Base-by-base conservation (phyloP, 148 eudicot species). In the Amaranthus palmeri region DNA sequence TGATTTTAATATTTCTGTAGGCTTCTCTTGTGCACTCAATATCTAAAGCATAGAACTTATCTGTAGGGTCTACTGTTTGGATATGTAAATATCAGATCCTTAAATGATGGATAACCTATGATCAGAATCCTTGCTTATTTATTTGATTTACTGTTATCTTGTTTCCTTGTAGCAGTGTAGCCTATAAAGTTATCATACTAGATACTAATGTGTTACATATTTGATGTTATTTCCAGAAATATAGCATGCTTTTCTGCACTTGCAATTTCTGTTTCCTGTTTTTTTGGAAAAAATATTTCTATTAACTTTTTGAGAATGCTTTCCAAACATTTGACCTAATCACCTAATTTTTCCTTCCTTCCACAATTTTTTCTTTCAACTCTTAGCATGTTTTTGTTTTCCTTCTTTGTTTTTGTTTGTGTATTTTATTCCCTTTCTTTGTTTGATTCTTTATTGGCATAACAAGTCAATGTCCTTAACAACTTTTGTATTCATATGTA, bases 401-500 rank as follows among this genome's bases (percentile, higher is more conserved):
- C 36, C 36, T 25, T 25, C 36, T 0, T 25, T 25, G 36, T 25
- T 25, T 25, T 25, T 25, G 36, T 25, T 25, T 25, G 36, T 25
- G 36, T 25, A 25, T 25, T 25, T 25, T 25, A 25, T 52, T 10
- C 8, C 10, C 47, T 54, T 7, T 70, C 17, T 40, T n/a, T n/a
- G 9, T 44, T 8, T 54, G 14, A 6, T 48, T 50, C 61, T n/a
- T 13, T 13, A 17, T 65, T 40, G 53, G 17, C 13, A 25, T 9
- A n/a, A 57, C 14, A 36, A 55, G 41, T 46, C 36, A 48, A 53
- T 6, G 40, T 58, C 11, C 18, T 65, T 67, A 10, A 65, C 12
- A 5, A 2, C 45, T 17, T 69, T 46, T 63, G 74, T 76, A 53
- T 69, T 76, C 83, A 72, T 3, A 5, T 86, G 87, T 73, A 96